phyloP scores from a whole-genome alignment of 495 filamentous ascomycete species.

The Podospora comata region DNA sequence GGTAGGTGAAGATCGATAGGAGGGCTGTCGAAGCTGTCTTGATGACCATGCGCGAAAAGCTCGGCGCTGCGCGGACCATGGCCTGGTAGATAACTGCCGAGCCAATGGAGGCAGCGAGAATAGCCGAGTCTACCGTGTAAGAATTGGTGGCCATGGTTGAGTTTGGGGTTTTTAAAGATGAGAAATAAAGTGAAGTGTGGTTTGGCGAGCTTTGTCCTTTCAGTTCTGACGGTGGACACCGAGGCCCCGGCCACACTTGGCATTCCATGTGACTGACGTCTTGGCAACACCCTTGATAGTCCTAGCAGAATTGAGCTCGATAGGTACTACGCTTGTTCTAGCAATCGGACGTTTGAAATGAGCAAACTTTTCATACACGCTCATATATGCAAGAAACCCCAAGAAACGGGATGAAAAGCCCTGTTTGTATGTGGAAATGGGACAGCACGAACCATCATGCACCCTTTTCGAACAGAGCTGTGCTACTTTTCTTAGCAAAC shows the following conservation, averaged over 20 bases:
- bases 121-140: slow-evolving; percentile 5
- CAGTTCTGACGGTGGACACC: background rate
- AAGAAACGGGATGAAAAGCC: too few relatives aligned
- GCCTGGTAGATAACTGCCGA: slow-evolving; percentile 20
- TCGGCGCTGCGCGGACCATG: slow-evolving; percentile 21
- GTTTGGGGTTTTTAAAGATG: background rate
- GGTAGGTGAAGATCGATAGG: slow-evolving; percentile 16
- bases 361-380: too few relatives aligned
- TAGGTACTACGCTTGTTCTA: too few relatives aligned
- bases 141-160: background rate
- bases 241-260: slow-evolving; percentile 5
- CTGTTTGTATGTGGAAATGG: too few relatives aligned
- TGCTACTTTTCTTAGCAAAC: too few relatives aligned
- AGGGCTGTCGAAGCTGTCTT: slow-evolving; percentile 31
- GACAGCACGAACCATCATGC: too few relatives aligned
- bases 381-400: too few relatives aligned
- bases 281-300: background rate
- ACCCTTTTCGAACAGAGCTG: too few relatives aligned
- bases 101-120: slow-evolving; percentile 25
- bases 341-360: too few relatives aligned
- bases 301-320: too few relatives aligned
- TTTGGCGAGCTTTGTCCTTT: background rate
- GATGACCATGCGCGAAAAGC: slow-evolving; percentile 18
- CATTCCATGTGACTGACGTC: slow-evolving; percentile 13
- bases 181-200: background rate